These are phyloP conservation scores for Nepenthes alata DNA, from an alignment of 179 eudicot genomes.

Conservation along the genomic window DNA sequence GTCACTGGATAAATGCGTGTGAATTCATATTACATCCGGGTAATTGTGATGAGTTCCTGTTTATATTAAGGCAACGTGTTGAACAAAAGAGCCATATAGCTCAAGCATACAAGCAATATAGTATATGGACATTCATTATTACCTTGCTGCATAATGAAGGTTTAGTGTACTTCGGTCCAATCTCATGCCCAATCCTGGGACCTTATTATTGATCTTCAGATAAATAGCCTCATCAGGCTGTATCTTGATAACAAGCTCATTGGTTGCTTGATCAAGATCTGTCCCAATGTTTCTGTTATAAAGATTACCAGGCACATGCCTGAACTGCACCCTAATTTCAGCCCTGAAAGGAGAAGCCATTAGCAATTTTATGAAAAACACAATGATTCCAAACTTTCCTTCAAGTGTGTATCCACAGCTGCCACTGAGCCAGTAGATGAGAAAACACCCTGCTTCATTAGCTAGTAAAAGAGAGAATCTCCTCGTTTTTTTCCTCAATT, in stretches of 20 bases:
- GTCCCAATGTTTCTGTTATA: slow-evolving; percentile 65
- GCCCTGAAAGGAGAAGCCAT: slow-evolving; percentile 38
- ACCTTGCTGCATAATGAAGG: slow-evolving; percentile 93
- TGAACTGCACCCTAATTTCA: slow-evolving; percentile 87
- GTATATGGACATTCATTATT: background rate
- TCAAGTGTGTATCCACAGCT: no score
- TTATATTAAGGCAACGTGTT: no score
- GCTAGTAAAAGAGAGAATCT: no score
- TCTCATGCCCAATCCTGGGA: slow-evolving; percentile 92
- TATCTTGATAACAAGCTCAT: slow-evolving; percentile 91
- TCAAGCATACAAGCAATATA: no score
- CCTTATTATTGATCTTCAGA: slow-evolving; percentile 87
- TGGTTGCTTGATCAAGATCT: slow-evolving; percentile 78
- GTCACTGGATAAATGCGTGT: no score
- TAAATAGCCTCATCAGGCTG: slow-evolving; percentile 95
- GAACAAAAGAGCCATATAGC: no score
- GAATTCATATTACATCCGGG: no score
- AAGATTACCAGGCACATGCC: slow-evolving; percentile 88
- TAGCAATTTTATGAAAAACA: background rate
- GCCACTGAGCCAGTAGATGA: no score
- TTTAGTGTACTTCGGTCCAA: slow-evolving; percentile 86
- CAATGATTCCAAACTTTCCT: no score
- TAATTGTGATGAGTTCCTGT: no score
- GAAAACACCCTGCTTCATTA: no score
- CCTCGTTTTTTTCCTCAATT: no score